phyloP scores from a whole-genome alignment of 164 flowering plant genomes.

The Kingdonia uniflora region DNA sequence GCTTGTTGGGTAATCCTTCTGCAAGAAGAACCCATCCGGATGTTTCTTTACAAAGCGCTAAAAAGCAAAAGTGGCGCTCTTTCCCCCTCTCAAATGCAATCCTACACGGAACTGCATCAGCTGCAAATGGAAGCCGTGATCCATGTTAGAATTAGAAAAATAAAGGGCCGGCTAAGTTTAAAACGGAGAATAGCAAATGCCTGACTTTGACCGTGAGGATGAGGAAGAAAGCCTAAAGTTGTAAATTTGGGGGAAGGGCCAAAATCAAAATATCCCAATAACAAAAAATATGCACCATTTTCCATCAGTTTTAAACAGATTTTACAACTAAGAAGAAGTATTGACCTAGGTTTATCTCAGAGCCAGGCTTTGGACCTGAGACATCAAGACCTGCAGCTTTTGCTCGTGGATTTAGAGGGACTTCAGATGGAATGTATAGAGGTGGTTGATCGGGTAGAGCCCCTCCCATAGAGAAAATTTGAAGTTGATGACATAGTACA shows the following conservation, averaged over 20 bases:
- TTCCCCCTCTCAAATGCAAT: conserved; percentile 94
- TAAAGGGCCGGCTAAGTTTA: no score
- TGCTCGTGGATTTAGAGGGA: conserved; percentile 46
- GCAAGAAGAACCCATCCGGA: conserved; percentile 83
- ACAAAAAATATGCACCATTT: not conserved
- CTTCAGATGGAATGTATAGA: conserved; percentile 29
- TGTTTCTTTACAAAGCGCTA: conserved; percentile 54
- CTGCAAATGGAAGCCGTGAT: conserved; percentile 35
- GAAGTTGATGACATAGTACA: conserved; percentile 84
- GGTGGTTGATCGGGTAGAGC: conserved; percentile 78
- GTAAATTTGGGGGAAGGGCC: no score
- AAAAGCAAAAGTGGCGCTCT: conserved; percentile 80
- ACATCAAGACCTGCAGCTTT: conserved; percentile 53
- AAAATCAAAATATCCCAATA: not conserved
- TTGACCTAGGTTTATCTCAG: conserved; percentile 72
- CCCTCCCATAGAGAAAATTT: conserved; percentile 52
- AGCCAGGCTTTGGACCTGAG: conserved; percentile 60
- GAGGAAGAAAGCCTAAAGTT: no score
- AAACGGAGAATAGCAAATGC: no score
- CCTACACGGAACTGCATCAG: conserved; percentile 89
- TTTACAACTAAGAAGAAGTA: not conserved
- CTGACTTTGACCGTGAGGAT: no score
- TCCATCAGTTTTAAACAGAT: not conserved
- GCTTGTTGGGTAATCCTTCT: conserved; percentile 64
- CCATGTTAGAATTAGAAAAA: not conserved